A percentile compares a stretch with the other conserved stretches of the same genome.
These are phyloP conservation scores for Scedosporium dehoogii DNA, from an alignment of 2,329 filamentous ascomycete species.

Conservation along the genomic window DNA sequence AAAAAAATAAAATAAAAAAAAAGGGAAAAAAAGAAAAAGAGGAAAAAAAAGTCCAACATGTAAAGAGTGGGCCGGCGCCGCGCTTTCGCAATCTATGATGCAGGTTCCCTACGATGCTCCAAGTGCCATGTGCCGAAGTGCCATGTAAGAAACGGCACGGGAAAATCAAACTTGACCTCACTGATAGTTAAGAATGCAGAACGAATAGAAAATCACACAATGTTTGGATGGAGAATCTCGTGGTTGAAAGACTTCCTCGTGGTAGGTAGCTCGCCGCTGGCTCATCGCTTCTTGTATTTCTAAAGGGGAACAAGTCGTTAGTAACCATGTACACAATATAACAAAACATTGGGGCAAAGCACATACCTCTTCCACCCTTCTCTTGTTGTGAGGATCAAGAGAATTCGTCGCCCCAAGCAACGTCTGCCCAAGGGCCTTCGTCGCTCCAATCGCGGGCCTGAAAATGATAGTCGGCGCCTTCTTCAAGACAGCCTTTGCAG, in stretches of 20 bases:
- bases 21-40: not conserved
- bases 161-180: not conserved
- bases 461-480: constrained; percentile 90
- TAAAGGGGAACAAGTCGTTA: constrained; percentile 14
- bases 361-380: constrained; percentile 83
- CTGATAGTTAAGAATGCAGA: constrained; percentile 4
- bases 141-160: constrained; percentile 2
- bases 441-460: constrained; percentile 80
- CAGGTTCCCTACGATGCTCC: constrained; percentile 5
- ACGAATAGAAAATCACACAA: not conserved
- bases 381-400: constrained; percentile 71
- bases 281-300: constrained; percentile 40
- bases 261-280: not conserved
- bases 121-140: constrained; percentile 4
- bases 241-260: not conserved
- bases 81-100: constrained; percentile 8
- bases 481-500: constrained; percentile 66
- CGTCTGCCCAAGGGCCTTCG: constrained; percentile 79
- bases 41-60: not conserved
- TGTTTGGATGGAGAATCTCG: not conserved
- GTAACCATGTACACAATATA: not conserved
- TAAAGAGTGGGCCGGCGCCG: constrained; percentile 4
- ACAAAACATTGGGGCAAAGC: constrained; percentile 5
- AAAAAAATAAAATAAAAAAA: not conserved
- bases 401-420: constrained; percentile 87